Evolutionary conservation across 2,329 filamentous ascomycete genomes (phyloP), one percentile per base, ranked within the genome.

Genomic region (Xylaria sp.): DNA sequence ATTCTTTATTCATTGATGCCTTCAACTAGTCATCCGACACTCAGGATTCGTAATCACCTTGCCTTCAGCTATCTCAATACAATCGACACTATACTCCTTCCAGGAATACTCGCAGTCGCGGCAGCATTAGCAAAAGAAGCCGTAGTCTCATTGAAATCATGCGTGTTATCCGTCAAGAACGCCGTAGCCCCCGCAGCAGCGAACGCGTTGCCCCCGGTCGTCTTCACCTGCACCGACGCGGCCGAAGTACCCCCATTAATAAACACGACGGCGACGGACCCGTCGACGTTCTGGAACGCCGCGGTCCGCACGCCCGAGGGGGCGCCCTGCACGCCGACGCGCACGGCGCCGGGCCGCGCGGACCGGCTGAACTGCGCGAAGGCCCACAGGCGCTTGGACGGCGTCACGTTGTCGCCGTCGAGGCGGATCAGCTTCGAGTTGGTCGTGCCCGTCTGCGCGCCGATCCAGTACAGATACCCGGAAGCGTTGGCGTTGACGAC

Each of bases 391-490:
- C 70, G 65, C 63, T 70, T 72, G 3, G 70, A 68, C 3, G 68
- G 54, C 0, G 51, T 48, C 6, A 66, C 68, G n/a, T n/a, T 65
- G 59, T 72, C 32, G 0, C 63, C 63, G 57, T 72, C 70, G 41
- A 72, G 48, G 32, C 68, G 65, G 41, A 72, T 66, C 25, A 72
- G 65, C 46, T 72, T 70, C 39, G 65, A 76, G 70, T 72, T 72
- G 0, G 70, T 71, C 3, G 63, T 60, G 15, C 69, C 65, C 23
- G 66, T 71, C 63, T 72, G 68, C 37, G 69, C 66, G 20, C 68
- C 68, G 50, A 72, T 67, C 68, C 69, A 86, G 75, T 85, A 86
- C 4, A 87, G 78, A 70, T 85, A 86, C 0, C 80, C 85, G 7
- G 79, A 83, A 6, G 84, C 79, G 70, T 84, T 83, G 13, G 81